Evolutionary conservation across 2,329 filamentous ascomycete species (phyloP).

Genomic region (Diatrype stigma): DNA sequence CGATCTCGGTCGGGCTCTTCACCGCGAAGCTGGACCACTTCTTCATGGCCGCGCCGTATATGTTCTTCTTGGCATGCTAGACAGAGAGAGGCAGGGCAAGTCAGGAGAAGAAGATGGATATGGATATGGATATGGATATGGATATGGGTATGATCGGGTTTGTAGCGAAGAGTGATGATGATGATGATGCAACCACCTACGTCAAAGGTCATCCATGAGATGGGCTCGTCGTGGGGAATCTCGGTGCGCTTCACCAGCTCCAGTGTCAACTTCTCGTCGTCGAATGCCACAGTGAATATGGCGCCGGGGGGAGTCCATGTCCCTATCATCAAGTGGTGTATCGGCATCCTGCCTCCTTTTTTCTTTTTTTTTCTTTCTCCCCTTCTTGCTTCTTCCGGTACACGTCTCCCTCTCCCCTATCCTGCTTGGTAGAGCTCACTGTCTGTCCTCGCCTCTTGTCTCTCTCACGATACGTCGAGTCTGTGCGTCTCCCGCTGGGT

Average conservation of each 20-base stretch:
- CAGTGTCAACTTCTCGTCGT: conserved; percentile 73
- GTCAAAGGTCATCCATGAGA: conserved; percentile 91
- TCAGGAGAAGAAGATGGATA: background rate
- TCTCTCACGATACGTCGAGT: no score
- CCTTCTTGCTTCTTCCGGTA: background rate
- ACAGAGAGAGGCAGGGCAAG: background rate
- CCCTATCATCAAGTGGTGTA: conserved; percentile 86
- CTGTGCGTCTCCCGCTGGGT: no score
- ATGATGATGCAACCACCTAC: conserved; percentile 48
- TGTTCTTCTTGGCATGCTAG: conserved; percentile 75
- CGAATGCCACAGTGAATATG: conserved; percentile 85
- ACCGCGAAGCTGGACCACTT: conserved; percentile 84
- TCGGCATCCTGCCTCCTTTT: conserved; percentile 53
- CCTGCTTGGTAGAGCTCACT: no score
- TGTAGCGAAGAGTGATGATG: no score
- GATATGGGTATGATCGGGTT: no score
- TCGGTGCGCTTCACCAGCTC: conserved; percentile 74
- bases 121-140: no score
- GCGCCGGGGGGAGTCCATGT: conserved; percentile 88
- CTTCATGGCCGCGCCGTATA: conserved; percentile 91
- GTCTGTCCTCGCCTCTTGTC: no score
- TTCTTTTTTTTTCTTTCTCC: conserved; percentile 8
- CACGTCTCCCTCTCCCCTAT: background rate
- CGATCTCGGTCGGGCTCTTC: conserved; percentile 69
- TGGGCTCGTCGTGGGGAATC: conserved; percentile 79